Percentiles rank a stretch among this genome's conserved stretches.
Conservation (phyloP, 2,329 filamentous ascomycete species). For the Aspergillus calidoustus region DNA sequence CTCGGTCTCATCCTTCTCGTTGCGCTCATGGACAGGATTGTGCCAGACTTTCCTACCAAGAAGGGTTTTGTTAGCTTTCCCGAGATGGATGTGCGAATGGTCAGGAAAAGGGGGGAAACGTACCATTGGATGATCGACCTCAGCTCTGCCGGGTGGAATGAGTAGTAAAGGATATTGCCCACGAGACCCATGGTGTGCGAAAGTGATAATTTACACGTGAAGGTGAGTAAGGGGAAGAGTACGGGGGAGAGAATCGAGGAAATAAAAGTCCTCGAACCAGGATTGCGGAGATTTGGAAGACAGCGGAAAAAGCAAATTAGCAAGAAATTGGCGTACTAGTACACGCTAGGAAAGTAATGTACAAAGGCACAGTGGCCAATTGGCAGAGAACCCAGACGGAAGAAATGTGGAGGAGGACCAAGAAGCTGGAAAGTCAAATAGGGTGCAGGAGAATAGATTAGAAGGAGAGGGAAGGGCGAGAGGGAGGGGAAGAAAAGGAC, state of each 20-base stretch:
- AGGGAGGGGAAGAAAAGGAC: constrained; percentile 6
- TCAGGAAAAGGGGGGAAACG: constrained; percentile 29
- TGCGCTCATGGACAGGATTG: constrained; percentile 84
- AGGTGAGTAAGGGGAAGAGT: constrained; percentile 22
- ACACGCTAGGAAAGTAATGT: constrained; percentile 19
- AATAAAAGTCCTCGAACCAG: constrained; percentile 3
- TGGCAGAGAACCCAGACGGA: not conserved
- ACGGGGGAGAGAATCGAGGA: constrained; percentile 8
- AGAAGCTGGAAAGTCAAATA: not conserved
- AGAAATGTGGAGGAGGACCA: not conserved
- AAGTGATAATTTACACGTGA: constrained; percentile 20
- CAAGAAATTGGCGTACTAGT: constrained; percentile 12
- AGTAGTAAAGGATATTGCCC: constrained; percentile 68
- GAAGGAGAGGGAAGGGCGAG: not conserved
- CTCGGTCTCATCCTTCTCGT: constrained; percentile 73
- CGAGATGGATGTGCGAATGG: constrained; percentile 1
- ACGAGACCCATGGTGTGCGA: constrained; percentile 45
- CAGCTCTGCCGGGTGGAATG: constrained; percentile 76
- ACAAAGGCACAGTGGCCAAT: constrained; percentile 14
- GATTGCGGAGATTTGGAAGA: not conserved
- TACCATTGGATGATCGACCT: constrained; percentile 89
- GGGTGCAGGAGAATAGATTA: not conserved
- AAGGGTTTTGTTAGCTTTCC: constrained; percentile 18
- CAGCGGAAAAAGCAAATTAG: constrained; percentile 15
- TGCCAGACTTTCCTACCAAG: constrained; percentile 87